Percentiles rank a stretch among this genome's conserved stretches.
phyloP scores from a whole-genome alignment of 2,329 filamentous ascomycete species.

The Colletotrichum tropicicola region DNA sequence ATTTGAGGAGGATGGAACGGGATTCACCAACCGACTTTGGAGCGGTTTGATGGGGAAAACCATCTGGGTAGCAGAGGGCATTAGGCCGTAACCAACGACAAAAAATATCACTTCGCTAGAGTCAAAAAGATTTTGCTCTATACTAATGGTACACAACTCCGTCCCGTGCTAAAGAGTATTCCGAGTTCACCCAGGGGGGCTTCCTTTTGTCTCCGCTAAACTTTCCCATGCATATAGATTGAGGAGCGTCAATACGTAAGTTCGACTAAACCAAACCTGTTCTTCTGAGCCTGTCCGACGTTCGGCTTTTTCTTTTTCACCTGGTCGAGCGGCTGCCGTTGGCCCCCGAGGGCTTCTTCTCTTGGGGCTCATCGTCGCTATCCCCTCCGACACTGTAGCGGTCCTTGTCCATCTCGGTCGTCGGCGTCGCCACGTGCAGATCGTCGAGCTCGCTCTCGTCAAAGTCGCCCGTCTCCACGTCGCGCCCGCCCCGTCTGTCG shows the following conservation, averaged over 20 bases:
- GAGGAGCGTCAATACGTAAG: slow-evolving; percentile 6
- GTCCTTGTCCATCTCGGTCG: slow-evolving; percentile 48
- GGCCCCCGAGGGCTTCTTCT: slow-evolving; percentile 25
- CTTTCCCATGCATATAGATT: slow-evolving; percentile 20
- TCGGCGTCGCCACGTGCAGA: slow-evolving; percentile 61
- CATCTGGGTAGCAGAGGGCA: no score
- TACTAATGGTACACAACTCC: slow-evolving; percentile 15
- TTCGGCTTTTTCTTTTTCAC: not conserved
- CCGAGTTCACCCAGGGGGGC: not conserved
- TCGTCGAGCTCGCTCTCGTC: slow-evolving; percentile 73
- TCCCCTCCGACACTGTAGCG: slow-evolving; percentile 67
- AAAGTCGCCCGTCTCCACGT: slow-evolving; percentile 72
- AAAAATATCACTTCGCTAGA: not conserved
- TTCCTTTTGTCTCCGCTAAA: slow-evolving; percentile 3
- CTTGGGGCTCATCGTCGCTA: slow-evolving; percentile 61
- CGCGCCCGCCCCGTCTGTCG: slow-evolving; percentile 54
- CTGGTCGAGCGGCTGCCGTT: slow-evolving; percentile 27
- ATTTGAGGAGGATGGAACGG: not conserved
- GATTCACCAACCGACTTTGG: not conserved
- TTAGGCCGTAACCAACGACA: not conserved
- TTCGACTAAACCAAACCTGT: not conserved
- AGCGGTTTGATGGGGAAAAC: not conserved
- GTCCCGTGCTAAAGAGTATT: slow-evolving; percentile 4
- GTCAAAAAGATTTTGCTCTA: slow-evolving; percentile 2
- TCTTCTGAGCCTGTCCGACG: not conserved